These are phyloP conservation scores for Blastocystis hominis DNA, from an alignment of 352 stramenopile genomes.

Conservation along the genomic window DNA sequence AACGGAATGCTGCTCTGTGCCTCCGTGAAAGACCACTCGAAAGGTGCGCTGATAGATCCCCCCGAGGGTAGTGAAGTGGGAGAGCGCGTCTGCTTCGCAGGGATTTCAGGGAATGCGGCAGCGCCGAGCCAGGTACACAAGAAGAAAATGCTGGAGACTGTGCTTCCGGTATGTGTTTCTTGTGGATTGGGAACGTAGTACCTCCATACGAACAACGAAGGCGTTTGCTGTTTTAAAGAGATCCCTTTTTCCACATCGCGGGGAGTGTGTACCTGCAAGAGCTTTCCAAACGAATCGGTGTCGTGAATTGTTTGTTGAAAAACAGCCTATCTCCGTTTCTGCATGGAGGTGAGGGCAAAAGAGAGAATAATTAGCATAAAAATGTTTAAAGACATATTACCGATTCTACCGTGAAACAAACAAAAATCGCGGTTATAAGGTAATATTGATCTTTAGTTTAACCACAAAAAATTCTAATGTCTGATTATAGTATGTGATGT, in stretches of 20 bases:
- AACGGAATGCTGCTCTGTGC: constrained; percentile 82
- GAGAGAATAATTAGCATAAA: background rate
- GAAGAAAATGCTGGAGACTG: constrained; percentile 43
- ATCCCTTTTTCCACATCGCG: constrained; percentile 29
- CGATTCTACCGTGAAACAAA: background rate
- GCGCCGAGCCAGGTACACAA: constrained; percentile 54
- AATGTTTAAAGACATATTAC: background rate
- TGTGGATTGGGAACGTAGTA: background rate
- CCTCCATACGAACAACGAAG: background rate
- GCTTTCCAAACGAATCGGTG: background rate
- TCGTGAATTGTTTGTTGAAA: background rate
- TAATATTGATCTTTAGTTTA: background rate
- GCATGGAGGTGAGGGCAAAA: background rate
- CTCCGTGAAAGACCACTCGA: constrained; percentile 64
- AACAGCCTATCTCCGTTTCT: background rate
- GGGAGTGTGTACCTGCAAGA: background rate
- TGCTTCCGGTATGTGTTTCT: background rate
- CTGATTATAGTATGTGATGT: constrained; percentile 41
- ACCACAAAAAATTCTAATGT: constrained; percentile 48
- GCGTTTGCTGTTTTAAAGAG: constrained; percentile 43
- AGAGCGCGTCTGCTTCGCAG: constrained; percentile 58
- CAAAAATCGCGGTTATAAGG: background rate
- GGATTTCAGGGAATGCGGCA: constrained; percentile 25
- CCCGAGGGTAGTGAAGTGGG: constrained; percentile 67
- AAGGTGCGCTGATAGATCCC: constrained; percentile 72